Conservation (phyloP, 2,329 filamentous ascomycete species). For the Cryphonectria naterciae region DNA sequence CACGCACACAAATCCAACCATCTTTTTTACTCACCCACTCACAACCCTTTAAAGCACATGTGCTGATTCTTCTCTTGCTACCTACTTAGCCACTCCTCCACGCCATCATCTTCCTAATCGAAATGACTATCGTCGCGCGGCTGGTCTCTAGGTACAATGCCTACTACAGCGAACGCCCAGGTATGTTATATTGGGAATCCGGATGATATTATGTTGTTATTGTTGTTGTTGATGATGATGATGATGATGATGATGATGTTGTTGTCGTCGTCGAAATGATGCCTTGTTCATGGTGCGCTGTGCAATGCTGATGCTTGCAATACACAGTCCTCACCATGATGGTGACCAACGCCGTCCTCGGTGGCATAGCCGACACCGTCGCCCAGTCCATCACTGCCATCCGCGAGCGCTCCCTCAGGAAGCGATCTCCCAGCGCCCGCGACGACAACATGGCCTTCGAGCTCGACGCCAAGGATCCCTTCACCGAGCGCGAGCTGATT, state of each 20-base stretch:
- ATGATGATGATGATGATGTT: not conserved
- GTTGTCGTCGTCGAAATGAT: not conserved
- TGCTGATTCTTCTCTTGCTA: constrained; percentile 29
- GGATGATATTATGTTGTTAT: too few relatives aligned
- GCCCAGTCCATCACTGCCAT: constrained; percentile 91
- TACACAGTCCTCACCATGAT: constrained; percentile 88
- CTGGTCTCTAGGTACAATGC: constrained; percentile 87
- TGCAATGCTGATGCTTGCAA: constrained; percentile 15
- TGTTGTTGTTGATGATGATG: too few relatives aligned
- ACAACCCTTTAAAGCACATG: constrained; percentile 11
- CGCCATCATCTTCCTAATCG: constrained; percentile 79
- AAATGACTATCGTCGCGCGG: constrained; percentile 84
- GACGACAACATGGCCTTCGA: constrained; percentile 82
- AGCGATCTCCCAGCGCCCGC: constrained; percentile 53
- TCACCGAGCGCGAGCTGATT: constrained; percentile 67
- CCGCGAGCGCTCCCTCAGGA: constrained; percentile 67
- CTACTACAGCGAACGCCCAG: constrained; percentile 88
- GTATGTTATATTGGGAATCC: constrained; percentile 61
- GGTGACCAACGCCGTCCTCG: constrained; percentile 96
- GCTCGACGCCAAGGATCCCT: constrained; percentile 78
- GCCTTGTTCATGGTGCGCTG: not conserved
- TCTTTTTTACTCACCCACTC: not conserved
- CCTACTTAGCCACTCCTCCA: constrained; percentile 78
- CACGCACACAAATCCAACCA: not conserved
- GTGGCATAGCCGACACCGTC: constrained; percentile 94